Conservation (phyloP, 306 rosid species). For the Vicia sativa region DNA sequence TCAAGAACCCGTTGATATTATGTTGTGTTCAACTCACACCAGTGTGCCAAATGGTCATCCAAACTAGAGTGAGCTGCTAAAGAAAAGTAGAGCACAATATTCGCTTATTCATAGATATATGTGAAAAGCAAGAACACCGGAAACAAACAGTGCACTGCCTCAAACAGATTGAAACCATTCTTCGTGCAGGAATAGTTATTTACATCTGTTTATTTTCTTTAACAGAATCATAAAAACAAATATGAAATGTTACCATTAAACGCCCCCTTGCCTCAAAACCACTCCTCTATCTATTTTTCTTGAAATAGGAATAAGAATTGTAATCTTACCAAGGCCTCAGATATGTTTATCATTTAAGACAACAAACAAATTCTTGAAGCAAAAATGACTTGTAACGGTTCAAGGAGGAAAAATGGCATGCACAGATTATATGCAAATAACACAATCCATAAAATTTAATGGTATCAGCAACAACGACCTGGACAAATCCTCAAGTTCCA, state of each 20-base stretch:
- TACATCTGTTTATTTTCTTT: not conserved
- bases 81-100: not conserved
- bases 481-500: not conserved
- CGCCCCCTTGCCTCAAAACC: not conserved
- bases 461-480: not conserved
- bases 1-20: too few species aligned
- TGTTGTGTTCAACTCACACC: not conserved
- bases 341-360: not conserved
- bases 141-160: not conserved
- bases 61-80: not conserved
- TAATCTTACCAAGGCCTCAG: not conserved
- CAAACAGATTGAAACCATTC: not conserved
- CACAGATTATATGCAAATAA: not conserved
- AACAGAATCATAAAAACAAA: not conserved
- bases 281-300: not conserved
- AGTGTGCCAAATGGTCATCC: not conserved
- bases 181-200: too few species aligned
- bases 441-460: not conserved
- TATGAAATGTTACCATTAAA: not conserved
- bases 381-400: not conserved
- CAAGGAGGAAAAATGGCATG: not conserved
- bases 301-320: not conserved
- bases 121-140: too few species aligned
- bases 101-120: too few species aligned
- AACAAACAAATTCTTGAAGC: too few species aligned